Evolutionary conservation across 345 rosid species (phyloP).

Genomic region (Punica granatum): DNA sequence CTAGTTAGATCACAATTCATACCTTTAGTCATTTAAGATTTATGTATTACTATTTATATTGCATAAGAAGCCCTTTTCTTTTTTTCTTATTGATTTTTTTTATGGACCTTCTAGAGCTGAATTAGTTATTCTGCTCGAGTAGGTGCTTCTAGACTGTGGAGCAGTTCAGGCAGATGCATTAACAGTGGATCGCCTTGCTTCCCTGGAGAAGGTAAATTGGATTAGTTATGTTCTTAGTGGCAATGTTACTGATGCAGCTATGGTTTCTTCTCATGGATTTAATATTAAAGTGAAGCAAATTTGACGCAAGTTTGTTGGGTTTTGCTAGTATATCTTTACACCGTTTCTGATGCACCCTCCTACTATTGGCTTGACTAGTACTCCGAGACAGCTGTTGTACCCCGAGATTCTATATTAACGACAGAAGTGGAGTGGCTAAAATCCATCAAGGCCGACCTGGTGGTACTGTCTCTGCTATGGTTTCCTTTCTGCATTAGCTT

Average conservation of each 20-base stretch:
- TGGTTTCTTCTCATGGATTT: background rate
- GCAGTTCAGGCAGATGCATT: slow-evolving; percentile 99
- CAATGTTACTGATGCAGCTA: background rate
- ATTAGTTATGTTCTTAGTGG: background rate
- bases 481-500: background rate
- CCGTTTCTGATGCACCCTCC: background rate
- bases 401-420: slow-evolving; percentile 72
- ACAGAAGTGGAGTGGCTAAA: slow-evolving; percentile 87
- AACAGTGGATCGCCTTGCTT: slow-evolving; percentile 97
- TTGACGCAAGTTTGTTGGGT: no score
- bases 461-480: slow-evolving; percentile 36
- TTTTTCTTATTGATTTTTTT: background rate
- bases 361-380: slow-evolving; percentile 36
- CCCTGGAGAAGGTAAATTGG: slow-evolving; percentile 68
- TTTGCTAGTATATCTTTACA: background rate
- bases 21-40: no score
- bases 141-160: slow-evolving; percentile 93
- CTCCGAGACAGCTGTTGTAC: slow-evolving; percentile 90
- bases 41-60: no score
- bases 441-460: slow-evolving; percentile 84
- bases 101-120: no score
- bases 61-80: background rate
- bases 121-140: background rate
- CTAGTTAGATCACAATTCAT: no score
- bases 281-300: background rate